Evolutionary conservation across 768 basidiomycete species (phyloP), one percentile per base, ranked within the genome.

Genomic region (Dentipellis sp.): DNA sequence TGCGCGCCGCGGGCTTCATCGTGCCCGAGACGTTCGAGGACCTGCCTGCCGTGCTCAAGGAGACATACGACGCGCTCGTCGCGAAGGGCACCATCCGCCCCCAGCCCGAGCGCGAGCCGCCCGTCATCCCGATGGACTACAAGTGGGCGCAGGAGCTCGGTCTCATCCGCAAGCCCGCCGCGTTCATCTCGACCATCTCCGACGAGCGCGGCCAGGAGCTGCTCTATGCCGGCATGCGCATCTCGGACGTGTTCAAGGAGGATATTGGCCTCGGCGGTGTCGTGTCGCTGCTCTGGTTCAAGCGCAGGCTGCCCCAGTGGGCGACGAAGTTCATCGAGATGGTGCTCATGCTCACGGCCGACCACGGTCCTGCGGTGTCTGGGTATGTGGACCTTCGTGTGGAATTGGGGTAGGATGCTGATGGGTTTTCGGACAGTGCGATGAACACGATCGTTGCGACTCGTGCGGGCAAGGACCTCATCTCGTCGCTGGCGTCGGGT

Each of bases 381-480:
- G 93, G 81, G 70, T 72, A 59, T 19, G 69, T 63, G 3, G 21
- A 56, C 47, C 10, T 17, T 16, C 46, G 17, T 23, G 10, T 16
- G 17, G 9, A 10, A 35, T 35, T 37, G 36, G 22, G 29, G 16
- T 54, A n/a, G 40, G 35, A 29, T 8, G 60, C 58, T 56, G 51
- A 47, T 52, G 39, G 10, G 23, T 35, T 16, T 48, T n/a, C n/a
- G 1, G 49, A 21, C 56, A 75, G 82, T 74, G 95, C 95, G 19
- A 99, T 99, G 95, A 99, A 97, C 80, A 97, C 95, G 60, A 97
- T 99, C 69, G 94, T 99, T 69, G 94, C 95, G 17, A 87, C 93
- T 37, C 95, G 95, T 74, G 95, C 95, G n/a, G 95, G 95, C 70
- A 98, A 98, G 76, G 95, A 99, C 70, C 74, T 98, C 65, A 94